Evolutionary conservation across 2,329 filamentous ascomycete species (phyloP).

Genomic region (Sclerotinia subarctica): DNA sequence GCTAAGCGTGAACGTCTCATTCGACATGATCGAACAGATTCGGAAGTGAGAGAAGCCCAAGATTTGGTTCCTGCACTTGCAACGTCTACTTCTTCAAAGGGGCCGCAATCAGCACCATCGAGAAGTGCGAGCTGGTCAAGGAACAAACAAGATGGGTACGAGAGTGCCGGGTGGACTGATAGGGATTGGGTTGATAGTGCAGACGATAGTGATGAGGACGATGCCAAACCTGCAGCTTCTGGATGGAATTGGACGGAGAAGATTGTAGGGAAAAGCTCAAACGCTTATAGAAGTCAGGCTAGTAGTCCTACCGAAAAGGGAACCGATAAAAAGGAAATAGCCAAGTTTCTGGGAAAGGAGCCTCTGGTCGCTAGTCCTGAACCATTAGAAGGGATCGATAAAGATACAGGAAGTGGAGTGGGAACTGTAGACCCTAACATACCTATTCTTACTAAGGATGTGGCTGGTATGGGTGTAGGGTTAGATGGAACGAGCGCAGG

Average conservation of each 20-base stretch:
- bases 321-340: background rate
- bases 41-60: constrained; percentile 47
- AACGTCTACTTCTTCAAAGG: constrained; percentile 22
- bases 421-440: background rate
- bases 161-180: constrained; percentile 63
- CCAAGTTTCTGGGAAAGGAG: background rate
- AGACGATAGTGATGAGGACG: constrained; percentile 41
- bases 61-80: constrained; percentile 39
- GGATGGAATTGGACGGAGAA: constrained; percentile 55
- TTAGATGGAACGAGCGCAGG: background rate
- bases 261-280: constrained; percentile 47
- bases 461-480: background rate
- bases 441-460: background rate
- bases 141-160: constrained; percentile 35
- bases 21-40: constrained; percentile 44
- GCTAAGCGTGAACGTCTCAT: constrained; percentile 29
- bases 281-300: background rate
- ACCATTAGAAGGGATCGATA: background rate
- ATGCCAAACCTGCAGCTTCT: constrained; percentile 26
- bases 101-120: constrained; percentile 7
- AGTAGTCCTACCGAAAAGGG: background rate
- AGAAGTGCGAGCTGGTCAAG: background rate
- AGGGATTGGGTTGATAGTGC: constrained; percentile 58
- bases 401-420: background rate
- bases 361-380: background rate